These are phyloP conservation scores for Brettanomyces sp. DNA, from an alignment of 805 yeast species.

Conservation along the genomic window DNA sequence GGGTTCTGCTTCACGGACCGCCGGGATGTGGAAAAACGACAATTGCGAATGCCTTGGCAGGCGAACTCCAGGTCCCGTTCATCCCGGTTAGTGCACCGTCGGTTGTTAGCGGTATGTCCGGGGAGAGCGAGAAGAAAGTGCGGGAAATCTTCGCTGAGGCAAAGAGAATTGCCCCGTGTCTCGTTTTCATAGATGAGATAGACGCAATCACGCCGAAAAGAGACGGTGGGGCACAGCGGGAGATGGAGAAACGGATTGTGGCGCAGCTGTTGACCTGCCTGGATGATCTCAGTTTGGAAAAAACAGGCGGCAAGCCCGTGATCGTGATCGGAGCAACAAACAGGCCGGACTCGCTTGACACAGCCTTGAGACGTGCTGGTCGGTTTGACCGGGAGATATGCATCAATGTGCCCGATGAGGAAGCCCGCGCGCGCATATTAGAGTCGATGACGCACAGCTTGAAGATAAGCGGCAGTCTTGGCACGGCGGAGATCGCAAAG, in stretches of 20 bases:
- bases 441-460: conserved; percentile 61
- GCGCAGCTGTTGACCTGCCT: conserved; percentile 91
- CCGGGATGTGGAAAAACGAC: conserved; percentile 99
- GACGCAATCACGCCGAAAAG: conserved; percentile 98
- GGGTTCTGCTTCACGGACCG: conserved; percentile 90
- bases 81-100: conserved; percentile 89
- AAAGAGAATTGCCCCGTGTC: conserved; percentile 78
- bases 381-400: conserved; percentile 93
- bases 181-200: conserved; percentile 90
- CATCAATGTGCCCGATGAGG: conserved; percentile 88
- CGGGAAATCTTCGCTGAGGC: conserved; percentile 94
- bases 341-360: conserved; percentile 89
- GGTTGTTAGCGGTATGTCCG: conserved; percentile 98
- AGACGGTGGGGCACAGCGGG: conserved; percentile 96
- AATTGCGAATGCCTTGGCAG: conserved; percentile 92
- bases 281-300: conserved; percentile 84
- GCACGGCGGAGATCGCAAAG: conserved; percentile 69
- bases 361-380: conserved; percentile 94
- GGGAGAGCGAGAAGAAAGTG: conserved; percentile 90
- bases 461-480: conserved; percentile 61
- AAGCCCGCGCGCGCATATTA: conserved; percentile 66
- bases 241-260: conserved; percentile 95
- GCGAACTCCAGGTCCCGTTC: conserved; percentile 89
- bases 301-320: conserved; percentile 88
- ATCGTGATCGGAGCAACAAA: conserved; percentile 94